Base-by-base conservation (phyloP, 129 eudicot genomes). In the Rutidosis leptorrhynchoides region DNA sequence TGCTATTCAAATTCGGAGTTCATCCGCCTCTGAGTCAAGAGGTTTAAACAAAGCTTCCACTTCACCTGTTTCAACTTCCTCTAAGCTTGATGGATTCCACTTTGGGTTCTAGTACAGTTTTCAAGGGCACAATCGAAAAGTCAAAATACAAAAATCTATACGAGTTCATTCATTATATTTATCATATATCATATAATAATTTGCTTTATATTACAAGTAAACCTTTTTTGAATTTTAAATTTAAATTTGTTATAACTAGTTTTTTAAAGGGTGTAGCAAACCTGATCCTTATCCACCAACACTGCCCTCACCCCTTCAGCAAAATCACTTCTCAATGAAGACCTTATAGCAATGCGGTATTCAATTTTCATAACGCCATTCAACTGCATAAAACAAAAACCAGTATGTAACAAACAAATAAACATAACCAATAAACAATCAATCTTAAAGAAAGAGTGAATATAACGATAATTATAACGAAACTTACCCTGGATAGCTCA, bases 281-380 rank as follows among this genome's bases (percentile, higher is more conserved):
- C 98, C 96, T 88, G 98, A 85, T 88, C 98, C 84, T 93, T 93
- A 82, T 93, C 98, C 63, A 93, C 89, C 74, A 93, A 78, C 42
- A 93, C 92, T 17, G 98, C 96, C 12, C 98, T 87, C 46, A 93
- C 98, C 49, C 98, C 98, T 84, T 93, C 98, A 15, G 87, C 70
- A 66, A 93, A 93, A 79, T 93, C 98, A 78, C 71, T 78, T 67
- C 96, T 82, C 26, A 82, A 80, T 32, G 92, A 69, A 17, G 92
- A 82, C 78, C 98, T 93, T 51, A 88, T 2, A 12, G 98, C 98
- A 77, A 89, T 84, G 21, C 95, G 87, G 71, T 93, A 93, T 81
- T 93, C 98, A 11, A 84, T 67, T 84, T 84, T 93, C 98, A 93
- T 88, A 45, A 93, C 98, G 12, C 87, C 92, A 64, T 68, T 78